These are phyloP conservation scores for Gamarada debralockiae DNA, from an alignment of 495 filamentous ascomycete genomes.

Conservation along the genomic window DNA sequence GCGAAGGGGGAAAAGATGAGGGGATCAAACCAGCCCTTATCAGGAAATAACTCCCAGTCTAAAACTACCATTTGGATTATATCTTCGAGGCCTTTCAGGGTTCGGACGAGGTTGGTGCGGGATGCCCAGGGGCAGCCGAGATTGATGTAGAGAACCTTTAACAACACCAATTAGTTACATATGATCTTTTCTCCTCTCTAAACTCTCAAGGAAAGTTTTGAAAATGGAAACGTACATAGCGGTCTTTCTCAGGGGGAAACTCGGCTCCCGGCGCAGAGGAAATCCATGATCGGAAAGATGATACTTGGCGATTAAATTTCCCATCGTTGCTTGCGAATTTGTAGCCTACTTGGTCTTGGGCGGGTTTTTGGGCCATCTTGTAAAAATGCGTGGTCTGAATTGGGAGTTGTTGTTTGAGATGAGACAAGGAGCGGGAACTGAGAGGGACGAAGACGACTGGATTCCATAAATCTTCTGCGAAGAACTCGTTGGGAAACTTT, in stretches of 20 bases:
- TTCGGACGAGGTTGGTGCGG: slow-evolving; percentile 47
- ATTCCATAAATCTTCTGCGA: no score
- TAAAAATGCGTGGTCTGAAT: no score
- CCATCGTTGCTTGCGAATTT: not conserved
- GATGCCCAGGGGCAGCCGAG: slow-evolving; percentile 57
- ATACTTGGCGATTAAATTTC: not conserved
- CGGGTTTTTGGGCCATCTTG: no score
- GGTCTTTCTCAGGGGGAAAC: slow-evolving; percentile 66
- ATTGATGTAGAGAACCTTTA: slow-evolving; percentile 46
- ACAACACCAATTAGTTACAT: not conserved
- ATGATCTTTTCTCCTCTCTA: slow-evolving; percentile 18
- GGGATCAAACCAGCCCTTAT: slow-evolving; percentile 83
- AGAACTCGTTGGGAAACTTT: no score
- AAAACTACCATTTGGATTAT: slow-evolving; percentile 52
- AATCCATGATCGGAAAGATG: slow-evolving; percentile 2
- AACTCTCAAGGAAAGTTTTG: slow-evolving; percentile 19
- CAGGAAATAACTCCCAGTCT: slow-evolving; percentile 56
- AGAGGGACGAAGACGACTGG: no score
- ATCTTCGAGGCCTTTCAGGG: slow-evolving; percentile 48
- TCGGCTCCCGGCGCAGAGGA: slow-evolving; percentile 53
- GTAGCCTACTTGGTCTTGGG: not conserved
- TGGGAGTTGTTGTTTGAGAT: no score
- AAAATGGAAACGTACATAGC: slow-evolving; percentile 45
- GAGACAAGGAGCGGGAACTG: no score
- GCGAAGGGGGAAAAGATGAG: no score